Conservation (phyloP, 2,329 filamentous ascomycete species). For the Claviceps cyperi region DNA sequence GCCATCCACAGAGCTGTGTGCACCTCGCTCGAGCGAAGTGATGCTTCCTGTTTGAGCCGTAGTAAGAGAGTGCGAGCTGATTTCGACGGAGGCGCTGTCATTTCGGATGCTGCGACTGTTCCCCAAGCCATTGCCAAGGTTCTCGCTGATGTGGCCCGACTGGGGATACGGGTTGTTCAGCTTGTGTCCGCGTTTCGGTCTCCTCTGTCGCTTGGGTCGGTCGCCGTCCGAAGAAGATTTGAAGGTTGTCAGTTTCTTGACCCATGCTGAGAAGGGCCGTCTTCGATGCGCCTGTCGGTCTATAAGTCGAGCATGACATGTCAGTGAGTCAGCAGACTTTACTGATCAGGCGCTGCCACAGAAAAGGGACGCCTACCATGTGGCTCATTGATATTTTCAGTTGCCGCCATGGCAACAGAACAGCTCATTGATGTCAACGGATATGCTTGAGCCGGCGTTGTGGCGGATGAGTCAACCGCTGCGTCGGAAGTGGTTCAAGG, state of each 20-base stretch:
- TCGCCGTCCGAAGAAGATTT: slow-evolving; percentile 56
- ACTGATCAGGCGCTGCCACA: background rate
- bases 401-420: slow-evolving; percentile 2
- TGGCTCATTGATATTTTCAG: slow-evolving; percentile 5
- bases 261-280: slow-evolving; percentile 81
- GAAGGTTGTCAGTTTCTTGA: slow-evolving; percentile 83
- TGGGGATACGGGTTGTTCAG: slow-evolving; percentile 89
- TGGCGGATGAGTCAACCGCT: background rate
- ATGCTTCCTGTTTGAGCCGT: slow-evolving; percentile 40
- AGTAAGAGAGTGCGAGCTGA: slow-evolving; percentile 40
- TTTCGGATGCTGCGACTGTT: slow-evolving; percentile 10
- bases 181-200: slow-evolving; percentile 41
- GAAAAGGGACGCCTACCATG: background rate
- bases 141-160: slow-evolving; percentile 44
- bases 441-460: background rate
- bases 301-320: slow-evolving; percentile 20
- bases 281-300: slow-evolving; percentile 56
- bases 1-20: slow-evolving; percentile 46
- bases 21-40: slow-evolving; percentile 43
- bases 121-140: slow-evolving; percentile 10
- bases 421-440: background rate
- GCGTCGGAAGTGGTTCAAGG: background rate
- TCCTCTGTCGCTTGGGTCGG: slow-evolving; percentile 25
- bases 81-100: slow-evolving; percentile 15
- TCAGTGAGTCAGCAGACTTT: background rate